Base-by-base conservation (phyloP, 2,329 filamentous ascomycete genomes). In the Cladophialophora exuberans region DNA sequence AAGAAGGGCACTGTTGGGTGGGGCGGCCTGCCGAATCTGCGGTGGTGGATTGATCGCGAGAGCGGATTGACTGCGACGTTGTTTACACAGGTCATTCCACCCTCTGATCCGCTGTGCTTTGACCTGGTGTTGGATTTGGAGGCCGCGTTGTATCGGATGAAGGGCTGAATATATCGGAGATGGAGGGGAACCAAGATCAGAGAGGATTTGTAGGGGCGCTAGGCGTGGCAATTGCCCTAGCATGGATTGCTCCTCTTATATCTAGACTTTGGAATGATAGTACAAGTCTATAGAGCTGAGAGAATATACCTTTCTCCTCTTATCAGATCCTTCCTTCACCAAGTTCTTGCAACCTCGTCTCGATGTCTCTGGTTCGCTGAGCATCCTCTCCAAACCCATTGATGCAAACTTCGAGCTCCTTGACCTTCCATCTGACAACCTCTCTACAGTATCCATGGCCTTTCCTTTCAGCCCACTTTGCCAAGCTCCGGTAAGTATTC, bases 11-110 rank as follows among this genome's bases (percentile, higher is more conserved):
- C 54, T 10, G 46, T 62, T 35, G 56, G 57, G 20, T 65, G 63
- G 63, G 56, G 55, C 30, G 63, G 63, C 4, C 22, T 63, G 50
- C 63, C 62, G 25, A 64, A 64, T 54, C 13, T 63, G 20, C 41
- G 54, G 26, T 64, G 58, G 63, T 62, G 60, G 62, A 48, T 65
- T 30, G 63, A 65, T 33, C 43, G 45, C 4, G 35, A 57, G 26
- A 50, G 52, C 20, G 63, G 59, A 1, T 45, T 65, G 25, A 49
- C 62, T 2, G 63, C 51, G 6, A 47, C 52, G 11, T 28, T 60
- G 4, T 61, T 62, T 39, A 61, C 52, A 4, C 63, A 65, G 44
- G 5, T 64, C 6, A 44, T 65, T 33, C 62, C 62, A 3, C 30
- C 62, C 1, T 52, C 43, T 4, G 63, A 65, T 45, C 31, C 22